Evolutionary conservation across 2,329 filamentous ascomycete genomes (phyloP).

Genomic region (Nigrograna mackinnonii): DNA sequence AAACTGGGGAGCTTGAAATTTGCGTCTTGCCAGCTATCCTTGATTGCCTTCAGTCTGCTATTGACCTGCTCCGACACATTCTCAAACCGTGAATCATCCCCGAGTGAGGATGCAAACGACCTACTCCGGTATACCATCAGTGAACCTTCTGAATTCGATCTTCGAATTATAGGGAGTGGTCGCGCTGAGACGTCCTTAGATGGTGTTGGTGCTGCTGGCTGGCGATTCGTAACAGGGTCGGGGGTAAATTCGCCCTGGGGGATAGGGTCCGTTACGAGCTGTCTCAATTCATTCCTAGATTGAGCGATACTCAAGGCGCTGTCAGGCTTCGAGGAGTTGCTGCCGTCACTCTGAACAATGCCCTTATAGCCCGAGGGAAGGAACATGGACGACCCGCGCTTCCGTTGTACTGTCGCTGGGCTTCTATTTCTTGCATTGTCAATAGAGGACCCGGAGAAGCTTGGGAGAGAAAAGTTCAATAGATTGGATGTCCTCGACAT

Average conservation of each 20-base stretch:
- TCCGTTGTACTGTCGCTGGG: slow-evolving; percentile 12
- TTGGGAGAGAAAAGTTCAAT: slow-evolving; percentile 40
- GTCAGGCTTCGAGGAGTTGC: slow-evolving; percentile 7
- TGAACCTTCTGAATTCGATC: slow-evolving; percentile 77
- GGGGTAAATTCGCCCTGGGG: slow-evolving; percentile 9
- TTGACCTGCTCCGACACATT: slow-evolving; percentile 85
- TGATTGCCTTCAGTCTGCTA: slow-evolving; percentile 85
- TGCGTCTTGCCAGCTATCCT: slow-evolving; percentile 83
- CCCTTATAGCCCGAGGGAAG: slow-evolving; percentile 2
- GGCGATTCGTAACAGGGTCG: neutral
- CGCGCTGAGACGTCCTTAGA: slow-evolving; percentile 12
- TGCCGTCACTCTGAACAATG: slow-evolving; percentile 28
- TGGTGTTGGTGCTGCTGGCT: slow-evolving; percentile 3
- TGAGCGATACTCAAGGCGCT: slow-evolving; percentile 10
- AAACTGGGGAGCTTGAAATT: slow-evolving; percentile 65
- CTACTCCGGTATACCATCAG: slow-evolving; percentile 72
- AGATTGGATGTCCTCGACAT: slow-evolving; percentile 39
- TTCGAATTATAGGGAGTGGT: slow-evolving; percentile 49
- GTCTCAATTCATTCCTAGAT: neutral
- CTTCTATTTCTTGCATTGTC: slow-evolving; percentile 19
- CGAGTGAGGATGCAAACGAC: slow-evolving; percentile 79
- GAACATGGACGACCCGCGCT: slow-evolving; percentile 19
- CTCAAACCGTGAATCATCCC: slow-evolving; percentile 80
- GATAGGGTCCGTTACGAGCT: slow-evolving; percentile 12
- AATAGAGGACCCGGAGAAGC: slow-evolving; percentile 31